Evolutionary conservation across 805 yeast genomes (phyloP), one percentile per base, ranked within the genome.

Genomic region (Cyberlindnera americana): DNA sequence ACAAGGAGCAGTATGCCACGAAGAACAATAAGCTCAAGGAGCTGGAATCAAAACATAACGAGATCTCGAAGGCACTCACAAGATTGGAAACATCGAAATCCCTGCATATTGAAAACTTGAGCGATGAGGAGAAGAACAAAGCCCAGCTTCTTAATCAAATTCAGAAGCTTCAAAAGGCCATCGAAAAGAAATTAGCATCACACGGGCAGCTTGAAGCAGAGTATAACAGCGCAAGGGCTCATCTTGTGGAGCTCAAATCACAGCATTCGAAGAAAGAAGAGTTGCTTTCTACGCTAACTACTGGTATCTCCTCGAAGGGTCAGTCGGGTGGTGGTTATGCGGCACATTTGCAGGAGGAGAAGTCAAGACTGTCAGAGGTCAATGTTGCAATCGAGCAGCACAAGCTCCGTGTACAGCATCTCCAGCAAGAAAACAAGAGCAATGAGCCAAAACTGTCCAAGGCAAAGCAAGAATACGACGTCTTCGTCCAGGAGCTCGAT

Each of bases 261-360:
- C 68, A 69, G 12, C 68, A 73, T 33, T 65, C 68, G 24, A 72
- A 68, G 43, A 86, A 84, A 50, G 91, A 86, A 52, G 96, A 90
- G 46, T 68, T 90, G 10, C 63, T 87, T 9, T 83, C 93, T 0
- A 81, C 95, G 0, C 67, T 90, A 29, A 79, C 89, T 0, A 87
- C 96, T 0, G 96, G 97, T 52, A 80, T 90, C n/a, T 84, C 96
- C 0, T 77, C 95, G 0, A 80, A 77, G 43, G 96, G 95, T 39
- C 70, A 67, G 25, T 66, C 81, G 0, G 83, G 81, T 52, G 81
- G 84, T 24, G 96, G 96, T 8, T 90, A 86, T 60, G 65, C 72
- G 46, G 72, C 81, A 3, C 95, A 88, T 52, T 62, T 89, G 29
- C 75, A 76, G 41, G 78, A 76, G 33, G 78, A 77, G 8, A 82